Evolutionary conservation across 1,139 yeast genomes (phyloP), one percentile per base, ranked within the genome.

Genomic region (Scheffersomyces segobiensis): DNA sequence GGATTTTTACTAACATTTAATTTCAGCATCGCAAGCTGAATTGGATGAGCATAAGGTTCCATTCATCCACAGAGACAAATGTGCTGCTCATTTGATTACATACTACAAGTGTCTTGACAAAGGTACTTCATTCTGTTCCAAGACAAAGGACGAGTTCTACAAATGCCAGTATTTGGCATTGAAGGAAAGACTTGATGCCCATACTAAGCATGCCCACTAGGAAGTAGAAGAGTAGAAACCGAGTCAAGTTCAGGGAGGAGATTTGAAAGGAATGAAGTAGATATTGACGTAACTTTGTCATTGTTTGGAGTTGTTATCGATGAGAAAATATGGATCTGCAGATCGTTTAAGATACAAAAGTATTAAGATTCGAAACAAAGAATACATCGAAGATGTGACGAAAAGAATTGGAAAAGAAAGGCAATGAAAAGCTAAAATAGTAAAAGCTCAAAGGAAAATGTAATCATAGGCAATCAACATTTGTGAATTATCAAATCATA

Each of bases 41-140:
- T 73, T 80, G 70, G 84, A 80, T 63, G 78, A 72, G 50, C 69
- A 75, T 59, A 75, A 79, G 57, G 82, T 80, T 50, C 84, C 84
- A 19, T 80, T 80, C 67, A 70, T 77, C 62, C 71, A 80, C 70
- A 76, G 84, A 71, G 84, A 80, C 67, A 75, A 72, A 60, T 80
- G 84, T 71, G 84, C 84, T 53, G 75, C 81, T 54, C 82, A 73
- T 62, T 76, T 79, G 65, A 80, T 80, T 60, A 71, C 73, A 57
- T 80, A 80, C 71, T 80, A 78, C 67, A 75, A 79, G 63, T 80
- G 84, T 65, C 79, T 80, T 58, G 79, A 78, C 64, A 80, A 79
- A 65, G 84, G 84, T 2, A 76, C 79, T 20, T 76, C 82, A 2
- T 80, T 75, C 67, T 80, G 84, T 61, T 65, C 69, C 54, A 67